These are phyloP conservation scores for Mucor velutinosus DNA, from an alignment of 371 early-diverging fungal species.

Conservation along the genomic window DNA sequence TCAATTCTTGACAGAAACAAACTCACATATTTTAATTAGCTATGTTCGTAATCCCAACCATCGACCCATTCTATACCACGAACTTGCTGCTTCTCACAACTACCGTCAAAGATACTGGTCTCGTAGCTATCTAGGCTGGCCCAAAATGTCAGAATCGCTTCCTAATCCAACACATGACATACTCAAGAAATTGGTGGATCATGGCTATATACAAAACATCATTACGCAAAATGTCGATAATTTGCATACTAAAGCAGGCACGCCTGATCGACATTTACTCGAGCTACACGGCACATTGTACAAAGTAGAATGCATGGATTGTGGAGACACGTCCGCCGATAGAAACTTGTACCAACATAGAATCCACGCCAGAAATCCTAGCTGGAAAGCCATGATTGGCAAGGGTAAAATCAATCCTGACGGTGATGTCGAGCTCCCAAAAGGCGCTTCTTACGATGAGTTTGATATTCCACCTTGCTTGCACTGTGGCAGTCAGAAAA, in stretches of 20 bases:
- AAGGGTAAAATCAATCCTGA: slow-evolving; percentile 75
- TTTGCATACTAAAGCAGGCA: slow-evolving; percentile 68
- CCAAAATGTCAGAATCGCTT: slow-evolving; percentile 61
- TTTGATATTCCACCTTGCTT: slow-evolving; percentile 79
- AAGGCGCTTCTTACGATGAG: slow-evolving; percentile 53
- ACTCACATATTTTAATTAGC: slow-evolving; percentile 25
- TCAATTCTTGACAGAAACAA: not conserved
- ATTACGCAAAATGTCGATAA: slow-evolving; percentile 95
- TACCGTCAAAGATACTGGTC: slow-evolving; percentile 91
- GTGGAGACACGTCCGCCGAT: slow-evolving; percentile 48
- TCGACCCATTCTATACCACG: slow-evolving; percentile 79
- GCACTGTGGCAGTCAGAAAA: slow-evolving; percentile 60
- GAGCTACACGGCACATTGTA: slow-evolving; percentile 89
- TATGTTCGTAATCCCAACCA: slow-evolving; percentile 81
- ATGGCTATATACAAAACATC: slow-evolving; percentile 49
- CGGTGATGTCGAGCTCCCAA: slow-evolving; percentile 82
- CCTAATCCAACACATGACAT: slow-evolving; percentile 78
- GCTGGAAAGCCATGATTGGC: slow-evolving; percentile 47
- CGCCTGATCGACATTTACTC: slow-evolving; percentile 44
- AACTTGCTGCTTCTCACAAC: slow-evolving; percentile 62
- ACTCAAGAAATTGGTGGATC: slow-evolving; percentile 53
- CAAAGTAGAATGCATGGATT: slow-evolving; percentile 73
- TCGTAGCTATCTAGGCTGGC: slow-evolving; percentile 86
- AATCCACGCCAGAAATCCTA: slow-evolving; percentile 74
- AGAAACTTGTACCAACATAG: slow-evolving; percentile 69